Base-by-base conservation (phyloP, 169 alveolate species). In the Neospora caninum region DNA sequence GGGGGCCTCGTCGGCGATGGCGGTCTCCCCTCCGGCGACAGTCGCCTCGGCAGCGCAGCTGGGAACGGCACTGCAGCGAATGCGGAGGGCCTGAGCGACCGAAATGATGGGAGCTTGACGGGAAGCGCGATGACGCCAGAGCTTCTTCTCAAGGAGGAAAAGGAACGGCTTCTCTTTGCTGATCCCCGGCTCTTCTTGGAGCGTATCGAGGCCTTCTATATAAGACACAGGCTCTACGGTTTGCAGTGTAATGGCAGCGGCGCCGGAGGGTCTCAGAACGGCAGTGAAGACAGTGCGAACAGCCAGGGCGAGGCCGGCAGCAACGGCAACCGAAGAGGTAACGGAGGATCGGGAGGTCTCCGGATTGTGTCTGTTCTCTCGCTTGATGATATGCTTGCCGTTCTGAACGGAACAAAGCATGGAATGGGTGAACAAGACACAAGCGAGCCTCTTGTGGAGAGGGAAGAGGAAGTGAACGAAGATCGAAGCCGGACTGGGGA, bases 1-100 rank as follows among this genome's bases (percentile, higher is more conserved):
- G 87, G 93, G 34, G 93, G 93, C 45, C 88, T 31, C 53, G 93
- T 91, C 1, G 93, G 93, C 6, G 93, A 91, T 69, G 88, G 93
- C 0, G 93, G 88, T 18, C 80, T 86, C 42, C 39, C 69, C 4
- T 9, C 38, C 54, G 39, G 39, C 25, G 67, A 31, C 41, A 49
- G 67, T 4, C 20, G 25, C 38, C 86, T 20, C 1, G 80, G 38
- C 13, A 20, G 39, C 36, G 36, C 45, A 16, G 25, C 80, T 9
- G 80, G 92, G 80, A 34, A 73, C 38, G 38, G 78, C 78, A 39
- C 69, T 6, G 78, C 45, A 6, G 34, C 0, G 18, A 53, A 43
- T 34, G 38, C 34, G 18, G 39, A 70, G 6, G 67, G 84, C 58
- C 67, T 64, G 34, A 43, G 86, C 54, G 73, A 64, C 73, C 34